These are phyloP conservation scores for Eimeria falciformis DNA, from an alignment of 169 alveolate species.

Conservation along the genomic window DNA sequence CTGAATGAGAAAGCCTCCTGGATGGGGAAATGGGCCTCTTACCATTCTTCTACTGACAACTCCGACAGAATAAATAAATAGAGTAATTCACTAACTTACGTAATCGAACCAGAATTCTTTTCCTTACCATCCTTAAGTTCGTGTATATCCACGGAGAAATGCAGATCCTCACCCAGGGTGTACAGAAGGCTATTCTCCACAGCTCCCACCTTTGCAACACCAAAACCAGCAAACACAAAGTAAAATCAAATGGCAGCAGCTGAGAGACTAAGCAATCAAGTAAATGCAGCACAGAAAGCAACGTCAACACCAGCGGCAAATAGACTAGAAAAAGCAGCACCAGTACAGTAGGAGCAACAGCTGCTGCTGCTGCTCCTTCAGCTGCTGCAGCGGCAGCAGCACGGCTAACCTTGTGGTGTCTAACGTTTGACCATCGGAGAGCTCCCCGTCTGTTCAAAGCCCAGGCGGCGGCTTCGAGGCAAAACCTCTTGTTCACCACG, in stretches of 20 bases:
- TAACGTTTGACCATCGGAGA: slow-evolving; percentile 75
- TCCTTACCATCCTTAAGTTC: slow-evolving; percentile 60
- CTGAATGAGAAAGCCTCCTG: too few relatives aligned
- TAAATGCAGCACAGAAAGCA: too few relatives aligned
- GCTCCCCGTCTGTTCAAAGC: slow-evolving; percentile 74
- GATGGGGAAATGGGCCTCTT: too few relatives aligned
- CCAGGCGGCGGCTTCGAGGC: slow-evolving; percentile 67
- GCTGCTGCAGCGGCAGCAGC: not conserved
- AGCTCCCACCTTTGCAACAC: slow-evolving; percentile 6
- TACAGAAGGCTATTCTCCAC: slow-evolving; percentile 52
- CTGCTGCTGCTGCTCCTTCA: not conserved
- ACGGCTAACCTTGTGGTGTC: slow-evolving; percentile 60
- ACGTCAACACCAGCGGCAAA: slow-evolving; percentile 21
- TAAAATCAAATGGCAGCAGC: not conserved
- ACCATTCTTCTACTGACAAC: too few relatives aligned
- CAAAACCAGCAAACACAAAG: not conserved
- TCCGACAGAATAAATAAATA: too few relatives aligned
- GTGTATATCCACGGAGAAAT: slow-evolving; percentile 66
- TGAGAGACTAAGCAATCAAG: not conserved
- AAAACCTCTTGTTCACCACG: slow-evolving; percentile 58
- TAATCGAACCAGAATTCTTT: too few relatives aligned
- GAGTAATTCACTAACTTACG: too few relatives aligned
- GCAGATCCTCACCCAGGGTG: slow-evolving; percentile 55
- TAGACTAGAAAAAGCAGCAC: not conserved
- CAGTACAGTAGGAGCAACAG: not conserved